Percentiles rank a stretch among this genome's conserved stretches.
Conservation (phyloP, 768 basidiomycete species). For the Tulasnella sp. region DNA sequence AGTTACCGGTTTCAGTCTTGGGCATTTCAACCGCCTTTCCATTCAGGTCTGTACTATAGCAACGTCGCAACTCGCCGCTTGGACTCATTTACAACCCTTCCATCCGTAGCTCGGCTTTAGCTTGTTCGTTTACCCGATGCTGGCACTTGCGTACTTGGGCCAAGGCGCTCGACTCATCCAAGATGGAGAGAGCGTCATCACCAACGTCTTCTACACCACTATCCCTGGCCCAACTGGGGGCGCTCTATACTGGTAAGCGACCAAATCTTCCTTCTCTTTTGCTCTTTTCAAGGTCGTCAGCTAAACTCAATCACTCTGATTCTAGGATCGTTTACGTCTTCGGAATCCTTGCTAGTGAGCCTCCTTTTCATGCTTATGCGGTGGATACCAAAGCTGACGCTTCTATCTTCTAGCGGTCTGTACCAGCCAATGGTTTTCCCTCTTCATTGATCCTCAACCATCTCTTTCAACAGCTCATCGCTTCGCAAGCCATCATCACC, state of each 20-base stretch:
- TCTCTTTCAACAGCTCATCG: slow-evolving; percentile 37
- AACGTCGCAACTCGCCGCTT: too few relatives aligned
- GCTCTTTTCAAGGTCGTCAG: too few relatives aligned
- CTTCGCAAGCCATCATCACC: slow-evolving; percentile 60
- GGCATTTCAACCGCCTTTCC: slow-evolving; percentile 53
- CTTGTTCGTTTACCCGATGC: slow-evolving; percentile 44
- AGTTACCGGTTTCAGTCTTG: slow-evolving; percentile 28
- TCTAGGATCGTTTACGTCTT: slow-evolving; percentile 51
- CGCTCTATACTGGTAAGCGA: slow-evolving; percentile 46
- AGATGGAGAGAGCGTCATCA: slow-evolving; percentile 39
- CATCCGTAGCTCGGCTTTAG: slow-evolving; percentile 38
- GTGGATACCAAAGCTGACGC: neutral
- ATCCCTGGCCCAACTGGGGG: slow-evolving; percentile 50
- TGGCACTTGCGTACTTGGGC: slow-evolving; percentile 58
- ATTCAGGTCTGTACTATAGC: slow-evolving; percentile 31
- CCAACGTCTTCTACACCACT: slow-evolving; percentile 50
- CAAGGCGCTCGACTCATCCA: slow-evolving; percentile 54
- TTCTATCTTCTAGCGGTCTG: neutral
- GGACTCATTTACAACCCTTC: too few relatives aligned
- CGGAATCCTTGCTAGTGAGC: slow-evolving; percentile 51
- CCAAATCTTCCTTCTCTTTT: too few relatives aligned
- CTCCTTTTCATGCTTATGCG: slow-evolving; percentile 3
- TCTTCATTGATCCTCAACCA: neutral
- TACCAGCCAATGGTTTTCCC: neutral
- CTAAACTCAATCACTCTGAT: neutral